Conservation (phyloP, 179 eudicot genomes). For the Beta corolliflora region DNA sequence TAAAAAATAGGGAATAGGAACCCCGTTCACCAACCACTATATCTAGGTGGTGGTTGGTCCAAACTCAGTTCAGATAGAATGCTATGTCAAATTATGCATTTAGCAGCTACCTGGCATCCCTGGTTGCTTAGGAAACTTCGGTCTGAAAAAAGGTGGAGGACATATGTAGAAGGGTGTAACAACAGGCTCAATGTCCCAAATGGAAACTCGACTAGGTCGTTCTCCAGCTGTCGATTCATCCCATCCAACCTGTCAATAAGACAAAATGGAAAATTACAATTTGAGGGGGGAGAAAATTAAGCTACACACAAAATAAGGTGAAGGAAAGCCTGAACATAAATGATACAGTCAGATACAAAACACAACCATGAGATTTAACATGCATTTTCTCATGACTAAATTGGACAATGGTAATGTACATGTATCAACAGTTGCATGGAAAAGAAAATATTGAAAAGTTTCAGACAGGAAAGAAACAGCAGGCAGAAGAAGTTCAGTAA, state of each 20-base stretch:
- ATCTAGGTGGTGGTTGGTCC: neutral
- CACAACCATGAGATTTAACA: neutral
- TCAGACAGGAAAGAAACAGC: neutral
- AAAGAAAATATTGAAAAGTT: neutral
- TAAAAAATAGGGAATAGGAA: neutral
- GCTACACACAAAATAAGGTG: neutral
- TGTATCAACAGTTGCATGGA: neutral
- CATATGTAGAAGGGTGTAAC: slow-evolving; percentile 96
- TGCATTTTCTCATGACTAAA: neutral
- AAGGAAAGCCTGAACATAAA: neutral
- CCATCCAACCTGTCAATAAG: slow-evolving; percentile 86
- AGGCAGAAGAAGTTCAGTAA: neutral
- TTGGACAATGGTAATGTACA: neutral
- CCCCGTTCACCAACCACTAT: neutral
- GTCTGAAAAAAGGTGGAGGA: slow-evolving; percentile 97
- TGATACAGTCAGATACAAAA: neutral
- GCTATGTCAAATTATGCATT: neutral
- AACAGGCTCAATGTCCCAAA: slow-evolving; percentile 98
- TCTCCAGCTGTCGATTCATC: slow-evolving; percentile 99
- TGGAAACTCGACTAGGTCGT: slow-evolving; percentile 93
- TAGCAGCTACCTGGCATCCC: slow-evolving; percentile 65
- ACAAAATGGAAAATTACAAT: neutral
- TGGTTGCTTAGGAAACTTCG: slow-evolving; percentile 79
- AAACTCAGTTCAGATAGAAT: neutral
- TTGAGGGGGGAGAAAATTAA: neutral